Conservation (phyloP, 2,329 filamentous ascomycete genomes). For the Phaeosphaeria sp. region DNA sequence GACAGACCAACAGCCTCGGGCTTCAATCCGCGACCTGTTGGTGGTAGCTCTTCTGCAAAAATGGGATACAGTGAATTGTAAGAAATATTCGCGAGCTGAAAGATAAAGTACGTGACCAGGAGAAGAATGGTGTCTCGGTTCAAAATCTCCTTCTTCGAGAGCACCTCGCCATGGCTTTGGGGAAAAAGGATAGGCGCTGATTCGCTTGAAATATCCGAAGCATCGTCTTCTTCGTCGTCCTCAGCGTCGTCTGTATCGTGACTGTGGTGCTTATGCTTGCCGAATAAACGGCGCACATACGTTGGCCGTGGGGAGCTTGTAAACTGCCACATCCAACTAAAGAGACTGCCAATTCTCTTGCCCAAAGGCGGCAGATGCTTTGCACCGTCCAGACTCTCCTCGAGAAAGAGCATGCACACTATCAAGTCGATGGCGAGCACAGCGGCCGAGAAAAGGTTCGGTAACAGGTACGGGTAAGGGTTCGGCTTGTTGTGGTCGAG, state of each 20-base stretch:
- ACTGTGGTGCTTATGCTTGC: conserved; percentile 34
- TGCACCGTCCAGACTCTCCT: conserved; percentile 80
- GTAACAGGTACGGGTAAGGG: conserved; percentile 80
- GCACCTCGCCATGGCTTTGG: conserved; percentile 46
- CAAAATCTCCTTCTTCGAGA: conserved; percentile 67
- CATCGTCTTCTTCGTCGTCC: conserved; percentile 53
- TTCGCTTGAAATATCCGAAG: conserved; percentile 40
- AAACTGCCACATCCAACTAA: conserved; percentile 74
- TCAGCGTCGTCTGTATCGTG: conserved; percentile 41
- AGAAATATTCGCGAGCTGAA: conserved; percentile 91
- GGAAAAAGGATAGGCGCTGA: conserved; percentile 51
- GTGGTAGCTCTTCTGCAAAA: conserved; percentile 77
- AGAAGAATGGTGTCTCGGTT: conserved; percentile 84
- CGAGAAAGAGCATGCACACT: conserved; percentile 78
- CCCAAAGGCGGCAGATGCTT: conserved; percentile 66
- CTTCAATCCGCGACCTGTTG: conserved; percentile 76
- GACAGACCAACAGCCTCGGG: conserved; percentile 85
- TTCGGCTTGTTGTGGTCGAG: conserved; percentile 59
- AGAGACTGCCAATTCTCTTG: conserved; percentile 65
- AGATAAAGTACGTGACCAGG: conserved; percentile 85
- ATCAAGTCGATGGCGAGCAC: conserved; percentile 76
- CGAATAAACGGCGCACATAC: conserved; percentile 58
- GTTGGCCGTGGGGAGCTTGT: conserved; percentile 64
- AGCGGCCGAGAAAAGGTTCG: conserved; percentile 78
- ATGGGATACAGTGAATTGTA: conserved; percentile 97